phyloP scores from a whole-genome alignment of 1,139 yeast genomes.

The Suhomyces maxii region DNA sequence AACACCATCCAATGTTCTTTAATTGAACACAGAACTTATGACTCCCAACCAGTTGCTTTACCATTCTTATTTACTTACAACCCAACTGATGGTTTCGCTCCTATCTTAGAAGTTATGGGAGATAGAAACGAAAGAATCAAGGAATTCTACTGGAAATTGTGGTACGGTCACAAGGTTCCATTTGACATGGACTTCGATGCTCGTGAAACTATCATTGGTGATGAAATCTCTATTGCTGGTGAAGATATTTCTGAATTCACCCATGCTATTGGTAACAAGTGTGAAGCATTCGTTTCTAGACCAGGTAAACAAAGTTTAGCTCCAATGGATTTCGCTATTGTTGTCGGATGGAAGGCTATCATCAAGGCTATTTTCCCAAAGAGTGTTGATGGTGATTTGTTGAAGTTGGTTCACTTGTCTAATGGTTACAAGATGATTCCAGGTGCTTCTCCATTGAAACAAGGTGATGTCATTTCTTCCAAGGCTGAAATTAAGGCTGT shows the following conservation, averaged over 20 bases:
- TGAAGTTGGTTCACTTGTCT: constrained; percentile 90
- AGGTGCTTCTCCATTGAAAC: constrained; percentile 85
- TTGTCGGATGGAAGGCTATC: constrained; percentile 97
- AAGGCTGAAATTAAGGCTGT: constrained; percentile 87
- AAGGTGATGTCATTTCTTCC: constrained; percentile 83
- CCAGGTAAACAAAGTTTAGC: constrained; percentile 84
- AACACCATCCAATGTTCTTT: constrained; percentile 64
- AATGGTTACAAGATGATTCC: constrained; percentile 94
- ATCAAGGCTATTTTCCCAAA: constrained; percentile 96
- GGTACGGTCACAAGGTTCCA: constrained; percentile 76
- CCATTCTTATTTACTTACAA: constrained; percentile 77
- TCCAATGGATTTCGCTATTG: constrained; percentile 99
- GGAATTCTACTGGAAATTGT: constrained; percentile 94
- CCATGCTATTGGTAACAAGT: constrained; percentile 94
- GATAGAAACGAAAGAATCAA: constrained; percentile 92
- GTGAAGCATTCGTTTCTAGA: constrained; percentile 92
- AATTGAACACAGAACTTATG: constrained; percentile 88
- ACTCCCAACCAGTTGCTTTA: constrained; percentile 69
- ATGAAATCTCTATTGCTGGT: constrained; percentile 65
- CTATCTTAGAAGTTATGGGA: constrained; percentile 85
- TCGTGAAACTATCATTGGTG: constrained; percentile 70
- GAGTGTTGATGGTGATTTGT: constrained; percentile 92
- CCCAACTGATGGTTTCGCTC: constrained; percentile 90
- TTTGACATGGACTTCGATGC: constrained; percentile 67
- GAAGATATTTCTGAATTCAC: constrained; percentile 88